Evolutionary conservation across 2,329 filamentous ascomycete genomes (phyloP), one percentile per base, ranked within the genome.

Genomic region (Aspergillus aculeatinus): DNA sequence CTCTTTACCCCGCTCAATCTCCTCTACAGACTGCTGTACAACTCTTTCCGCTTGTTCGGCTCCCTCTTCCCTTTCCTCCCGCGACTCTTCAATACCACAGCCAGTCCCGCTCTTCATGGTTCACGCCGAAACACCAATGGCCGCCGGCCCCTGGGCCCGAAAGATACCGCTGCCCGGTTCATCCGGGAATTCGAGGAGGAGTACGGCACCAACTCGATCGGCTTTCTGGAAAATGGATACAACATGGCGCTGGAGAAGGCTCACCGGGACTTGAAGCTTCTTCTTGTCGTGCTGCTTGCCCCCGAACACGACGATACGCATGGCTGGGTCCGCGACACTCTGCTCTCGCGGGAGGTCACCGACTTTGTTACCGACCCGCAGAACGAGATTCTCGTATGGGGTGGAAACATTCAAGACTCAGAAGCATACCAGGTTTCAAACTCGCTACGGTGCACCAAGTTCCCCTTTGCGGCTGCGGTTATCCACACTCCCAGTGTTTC

Each of bases 141-240:
- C 4, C 85, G 94, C 35, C 84, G 91, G 66, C 85, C 91, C 67
- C 79, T 97, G 49, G 89, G 89, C 71, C 92, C 94, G 1, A 87
- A 90, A 59, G 95, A 99, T 71, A 94, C 92, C 0, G 92, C 94
- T 0, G 88, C 90, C 27, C 84, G 95, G 33, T 96, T 98, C 74
- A 90, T 91, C 70, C 86, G 94, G 9, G 93, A 98, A 68, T 96
- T 99, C 66, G 92, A 96, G 69, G 95, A 99, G 76, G 91, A 96
- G 69, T 95, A 97, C 71, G 92, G 92, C 0, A 78, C 82, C 19
- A 71, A 79, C 51, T 61, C 72, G 4, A 77, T 98, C 4, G 88
- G 89, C 0, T 96, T 96, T 74, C 87, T 89, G 66, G 93, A 97
- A 71, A 90, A 89, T 55, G 92, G 94, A 4, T 95, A 98, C 72